phyloP scores from a whole-genome alignment of 2,329 filamentous ascomycete genomes.

The Pseudogymnoascus sp. region DNA sequence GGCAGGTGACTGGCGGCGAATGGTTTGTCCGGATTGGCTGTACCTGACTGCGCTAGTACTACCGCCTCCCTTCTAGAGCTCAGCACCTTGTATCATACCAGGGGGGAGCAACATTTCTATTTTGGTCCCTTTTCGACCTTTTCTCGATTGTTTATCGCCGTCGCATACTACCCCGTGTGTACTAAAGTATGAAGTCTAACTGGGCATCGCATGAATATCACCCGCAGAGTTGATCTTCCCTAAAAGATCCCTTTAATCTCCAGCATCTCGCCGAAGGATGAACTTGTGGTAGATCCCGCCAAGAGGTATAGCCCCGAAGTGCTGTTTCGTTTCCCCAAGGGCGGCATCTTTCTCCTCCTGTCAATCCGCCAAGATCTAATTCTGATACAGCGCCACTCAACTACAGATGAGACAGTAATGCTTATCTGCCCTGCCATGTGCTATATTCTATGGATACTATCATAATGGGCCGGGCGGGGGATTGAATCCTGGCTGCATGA shows the following conservation, averaged over 20 bases:
- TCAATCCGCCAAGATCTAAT: not conserved
- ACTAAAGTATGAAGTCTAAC: not conserved
- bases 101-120: not conserved
- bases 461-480: not conserved
- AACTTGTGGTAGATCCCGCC: not conserved
- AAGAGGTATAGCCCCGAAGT: not conserved
- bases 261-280: not conserved
- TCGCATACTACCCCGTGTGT: too few species aligned
- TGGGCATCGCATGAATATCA: not conserved
- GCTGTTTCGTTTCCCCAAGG: not conserved
- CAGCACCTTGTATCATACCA: not conserved
- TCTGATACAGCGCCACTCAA: not conserved
- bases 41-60: not conserved
- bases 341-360: not conserved
- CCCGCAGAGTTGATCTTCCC: not conserved
- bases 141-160: not conserved
- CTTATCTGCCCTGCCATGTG: not conserved
- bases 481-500: not conserved
- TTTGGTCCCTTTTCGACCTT: not conserved
- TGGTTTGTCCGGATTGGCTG: not conserved
- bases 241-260: not conserved
- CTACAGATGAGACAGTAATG: not conserved
- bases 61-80: not conserved
- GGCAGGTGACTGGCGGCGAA: conserved; percentile 3
- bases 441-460: not conserved